phyloP scores from a whole-genome alignment of 352 stramenopile species.

The Globisporangium abappressorium region DNA sequence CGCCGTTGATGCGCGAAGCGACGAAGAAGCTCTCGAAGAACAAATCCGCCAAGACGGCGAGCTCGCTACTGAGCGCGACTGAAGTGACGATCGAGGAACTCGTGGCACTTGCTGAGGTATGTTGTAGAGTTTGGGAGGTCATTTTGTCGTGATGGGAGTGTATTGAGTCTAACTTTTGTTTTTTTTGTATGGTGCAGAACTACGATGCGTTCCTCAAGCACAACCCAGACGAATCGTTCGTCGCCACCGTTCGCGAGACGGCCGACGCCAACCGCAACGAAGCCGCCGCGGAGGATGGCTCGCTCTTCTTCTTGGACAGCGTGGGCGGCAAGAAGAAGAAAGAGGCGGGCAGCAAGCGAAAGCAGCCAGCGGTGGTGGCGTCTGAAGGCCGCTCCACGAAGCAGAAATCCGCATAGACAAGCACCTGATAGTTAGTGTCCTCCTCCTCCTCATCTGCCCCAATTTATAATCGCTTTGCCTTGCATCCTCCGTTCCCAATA shows the following conservation, averaged over 20 bases:
- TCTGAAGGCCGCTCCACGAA: not conserved
- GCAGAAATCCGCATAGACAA: slow-evolving; percentile 4
- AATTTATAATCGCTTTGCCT: slow-evolving; percentile 1
- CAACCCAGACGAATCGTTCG: slow-evolving; percentile 22
- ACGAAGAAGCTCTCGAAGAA: slow-evolving; percentile 32
- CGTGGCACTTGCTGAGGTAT: slow-evolving; percentile 40
- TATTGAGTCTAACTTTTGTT: not conserved
- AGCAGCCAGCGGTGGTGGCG: slow-evolving; percentile 9
- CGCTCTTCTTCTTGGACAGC: slow-evolving; percentile 63
- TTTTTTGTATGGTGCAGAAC: slow-evolving; percentile 24
- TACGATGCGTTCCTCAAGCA: slow-evolving; percentile 38
- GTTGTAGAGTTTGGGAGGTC: not conserved
- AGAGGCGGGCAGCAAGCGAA: slow-evolving; percentile 17
- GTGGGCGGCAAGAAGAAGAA: slow-evolving; percentile 41
- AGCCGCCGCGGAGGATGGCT: slow-evolving; percentile 9
- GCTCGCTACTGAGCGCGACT: slow-evolving; percentile 43
- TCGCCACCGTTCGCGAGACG: slow-evolving; percentile 11
- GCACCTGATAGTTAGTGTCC: not conserved
- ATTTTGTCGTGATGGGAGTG: not conserved
- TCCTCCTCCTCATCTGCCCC: not conserved
- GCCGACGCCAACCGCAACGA: slow-evolving; percentile 1
- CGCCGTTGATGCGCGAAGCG: slow-evolving; percentile 21
- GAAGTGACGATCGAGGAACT: slow-evolving; percentile 42
- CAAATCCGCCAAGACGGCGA: slow-evolving; percentile 37
- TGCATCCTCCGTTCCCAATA: not conserved